These are phyloP conservation scores for Aspergillus leporis DNA, from an alignment of 495 filamentous ascomycete genomes.

Conservation along the genomic window DNA sequence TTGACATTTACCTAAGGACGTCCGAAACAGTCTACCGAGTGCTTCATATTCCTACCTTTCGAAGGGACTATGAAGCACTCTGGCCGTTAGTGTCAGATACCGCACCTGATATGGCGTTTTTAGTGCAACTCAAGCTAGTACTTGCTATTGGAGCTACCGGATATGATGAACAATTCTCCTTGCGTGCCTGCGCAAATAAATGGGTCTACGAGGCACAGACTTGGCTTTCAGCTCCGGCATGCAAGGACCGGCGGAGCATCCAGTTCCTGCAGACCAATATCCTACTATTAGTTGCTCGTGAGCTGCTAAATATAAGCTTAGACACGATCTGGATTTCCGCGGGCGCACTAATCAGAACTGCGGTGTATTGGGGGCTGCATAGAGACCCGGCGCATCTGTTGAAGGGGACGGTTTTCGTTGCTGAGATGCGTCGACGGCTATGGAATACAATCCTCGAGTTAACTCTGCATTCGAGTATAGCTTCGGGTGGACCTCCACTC, in stretches of 20 bases:
- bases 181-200: conserved; percentile 39
- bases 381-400: conserved; percentile 53
- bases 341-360: conserved; percentile 54
- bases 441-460: conserved; percentile 64
- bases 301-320: conserved; percentile 45
- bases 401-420: conserved; percentile 34
- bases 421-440: conserved; percentile 60
- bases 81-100: conserved; percentile 27
- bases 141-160: conserved; percentile 51
- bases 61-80: conserved; percentile 32
- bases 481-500: conserved; percentile 51
- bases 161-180: conserved; percentile 31
- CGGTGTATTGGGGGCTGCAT: conserved; percentile 63
- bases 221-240: conserved; percentile 52
- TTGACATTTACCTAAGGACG: conserved; percentile 41
- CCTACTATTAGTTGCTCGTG: conserved; percentile 49
- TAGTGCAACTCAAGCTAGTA: conserved; percentile 53
- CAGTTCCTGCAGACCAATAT: conserved; percentile 48
- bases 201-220: conserved; percentile 55
- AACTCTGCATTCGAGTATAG: conserved; percentile 50
- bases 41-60: conserved; percentile 60
- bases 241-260: conserved; percentile 48
- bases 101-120: conserved; percentile 21
- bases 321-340: conserved; percentile 58
- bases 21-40: conserved; percentile 54